Percentiles rank a stretch among this genome's conserved stretches.
Conservation (phyloP, 2,329 filamentous ascomycete species). For the Nothophaeocryptopus gaeumannii region DNA sequence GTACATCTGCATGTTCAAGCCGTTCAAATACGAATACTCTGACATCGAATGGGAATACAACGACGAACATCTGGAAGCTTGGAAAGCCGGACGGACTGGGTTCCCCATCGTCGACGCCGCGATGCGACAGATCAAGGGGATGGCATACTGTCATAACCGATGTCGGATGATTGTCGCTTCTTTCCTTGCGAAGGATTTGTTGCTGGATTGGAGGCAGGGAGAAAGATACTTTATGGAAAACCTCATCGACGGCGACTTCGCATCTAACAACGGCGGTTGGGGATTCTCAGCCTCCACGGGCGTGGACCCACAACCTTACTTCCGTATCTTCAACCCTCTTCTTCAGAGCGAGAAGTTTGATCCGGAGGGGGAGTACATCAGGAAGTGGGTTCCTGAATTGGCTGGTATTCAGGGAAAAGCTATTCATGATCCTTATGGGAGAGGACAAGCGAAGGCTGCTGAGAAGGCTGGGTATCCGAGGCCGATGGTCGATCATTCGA, state of each 20-base stretch:
- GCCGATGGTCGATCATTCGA: slow-evolving; percentile 72
- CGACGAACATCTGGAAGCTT: slow-evolving; percentile 64
- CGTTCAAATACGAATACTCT: slow-evolving; percentile 79
- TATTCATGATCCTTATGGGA: slow-evolving; percentile 76
- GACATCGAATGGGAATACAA: slow-evolving; percentile 82
- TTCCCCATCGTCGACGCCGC: slow-evolving; percentile 83
- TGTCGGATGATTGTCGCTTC: slow-evolving; percentile 80
- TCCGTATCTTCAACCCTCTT: slow-evolving; percentile 83
- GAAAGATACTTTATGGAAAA: slow-evolving; percentile 81
- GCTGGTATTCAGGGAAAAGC: slow-evolving; percentile 61
- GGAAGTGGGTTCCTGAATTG: slow-evolving; percentile 78
- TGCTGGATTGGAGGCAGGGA: slow-evolving; percentile 80
- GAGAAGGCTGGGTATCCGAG: slow-evolving; percentile 69
- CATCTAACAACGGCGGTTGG: slow-evolving; percentile 72
- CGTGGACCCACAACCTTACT: slow-evolving; percentile 85
- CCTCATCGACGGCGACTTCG: slow-evolving; percentile 75
- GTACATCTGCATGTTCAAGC: slow-evolving; percentile 74
- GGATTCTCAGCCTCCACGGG: slow-evolving; percentile 66
- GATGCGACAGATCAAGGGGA: slow-evolving; percentile 70
- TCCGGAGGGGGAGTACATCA: slow-evolving; percentile 72
- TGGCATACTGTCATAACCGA: slow-evolving; percentile 81
- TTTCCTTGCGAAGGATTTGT: slow-evolving; percentile 75
- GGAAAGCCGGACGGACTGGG: slow-evolving; percentile 72
- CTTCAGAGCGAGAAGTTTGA: slow-evolving; percentile 87
- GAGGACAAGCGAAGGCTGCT: slow-evolving; percentile 58